Base-by-base conservation (phyloP, 768 basidiomycete species). In the Lactarius pseudohatsudake region DNA sequence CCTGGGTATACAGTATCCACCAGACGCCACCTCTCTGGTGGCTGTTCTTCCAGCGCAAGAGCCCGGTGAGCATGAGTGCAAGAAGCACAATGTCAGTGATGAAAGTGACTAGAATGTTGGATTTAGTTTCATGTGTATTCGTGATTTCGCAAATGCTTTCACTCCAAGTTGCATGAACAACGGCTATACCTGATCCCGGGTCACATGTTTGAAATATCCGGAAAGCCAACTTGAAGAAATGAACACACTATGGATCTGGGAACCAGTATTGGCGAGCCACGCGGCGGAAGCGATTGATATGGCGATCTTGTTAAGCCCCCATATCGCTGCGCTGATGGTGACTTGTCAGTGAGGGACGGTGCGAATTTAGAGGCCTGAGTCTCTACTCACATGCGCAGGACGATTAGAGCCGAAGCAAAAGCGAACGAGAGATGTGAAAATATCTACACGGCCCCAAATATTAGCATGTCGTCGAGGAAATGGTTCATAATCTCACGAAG, bases 321-420 rank as follows among this genome's bases (percentile, higher is more conserved):
- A 66, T 45, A 66, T 38, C 28, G 36, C 61, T 15, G 28, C 6
- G 28, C 65, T 66, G 60, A 53, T 10, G 11, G 26, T 20, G 36
- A 20, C 34, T 36, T 8, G 28, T 30, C 41, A 4, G 55, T 34
- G 10, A 9, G 9, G 34, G 34, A 34, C 34, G 34, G 36, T 6
- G 2, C 13, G 13, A 32, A 32, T 6, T 38, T 38, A 15, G 8
- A 38, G 20, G 26, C 4, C 7, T 8, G 43, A 41, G 16, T n/a
- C 59, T n/a, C n/a, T 11, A 32, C 65, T 32, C 40, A 68, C 67
- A 68, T 57, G 43, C 67, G 67, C 32, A 65, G 45, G 22, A 68
- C 54, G n/a, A 61, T 61, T 16, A 68, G 64, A 5, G 43, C 57
- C 36, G 67, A 65, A 5, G 67, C 59, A n/a, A 28, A 68, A 4